Conservation (phyloP, 108 stramenopile species). For the Chaetoceros tenuissimus region DNA sequence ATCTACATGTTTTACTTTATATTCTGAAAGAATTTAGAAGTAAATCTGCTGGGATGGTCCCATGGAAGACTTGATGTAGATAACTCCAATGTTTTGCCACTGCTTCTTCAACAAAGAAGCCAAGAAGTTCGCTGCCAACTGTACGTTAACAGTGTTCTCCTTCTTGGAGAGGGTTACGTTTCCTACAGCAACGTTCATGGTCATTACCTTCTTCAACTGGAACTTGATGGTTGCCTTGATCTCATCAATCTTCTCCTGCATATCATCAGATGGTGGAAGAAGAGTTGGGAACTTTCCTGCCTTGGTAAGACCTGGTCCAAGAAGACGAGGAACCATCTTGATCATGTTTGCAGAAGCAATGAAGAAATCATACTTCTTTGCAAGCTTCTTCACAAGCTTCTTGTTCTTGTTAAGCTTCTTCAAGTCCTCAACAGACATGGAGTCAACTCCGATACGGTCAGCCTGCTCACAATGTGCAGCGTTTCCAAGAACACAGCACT, state of each 20-base stretch:
- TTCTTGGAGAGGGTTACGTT: constrained; percentile 87
- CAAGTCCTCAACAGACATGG: constrained; percentile 97
- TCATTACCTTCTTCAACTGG: constrained; percentile 99
- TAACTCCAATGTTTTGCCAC: constrained; percentile 99
- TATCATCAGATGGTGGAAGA: constrained; percentile 81
- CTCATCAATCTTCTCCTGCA: constrained; percentile 99
- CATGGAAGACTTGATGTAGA: constrained; percentile 99
- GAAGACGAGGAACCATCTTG: constrained; percentile 99
- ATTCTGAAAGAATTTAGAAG: too few species aligned
- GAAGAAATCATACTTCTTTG: constrained; percentile 99
- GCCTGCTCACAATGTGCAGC: constrained; percentile 99
- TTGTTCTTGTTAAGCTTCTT: constrained; percentile 99
- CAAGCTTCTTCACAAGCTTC: constrained; percentile 99
- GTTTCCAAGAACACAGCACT: constrained; percentile 98
- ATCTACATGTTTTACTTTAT: too few species aligned
- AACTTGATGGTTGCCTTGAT: constrained; percentile 99
- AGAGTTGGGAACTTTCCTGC: constrained; percentile 99
- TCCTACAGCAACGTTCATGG: constrained; percentile 97
- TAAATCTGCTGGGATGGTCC: constrained; percentile 97
- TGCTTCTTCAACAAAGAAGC: constrained; percentile 99
- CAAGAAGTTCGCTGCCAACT: constrained; percentile 98
- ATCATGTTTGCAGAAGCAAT: constrained; percentile 98
- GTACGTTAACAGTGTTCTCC: constrained; percentile 93
- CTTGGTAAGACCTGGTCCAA: constrained; percentile 99
- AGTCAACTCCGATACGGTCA: constrained; percentile 93